Conservation (phyloP, 1,284 basidiomycete genomes). For the Boletus albobrunnescens region DNA sequence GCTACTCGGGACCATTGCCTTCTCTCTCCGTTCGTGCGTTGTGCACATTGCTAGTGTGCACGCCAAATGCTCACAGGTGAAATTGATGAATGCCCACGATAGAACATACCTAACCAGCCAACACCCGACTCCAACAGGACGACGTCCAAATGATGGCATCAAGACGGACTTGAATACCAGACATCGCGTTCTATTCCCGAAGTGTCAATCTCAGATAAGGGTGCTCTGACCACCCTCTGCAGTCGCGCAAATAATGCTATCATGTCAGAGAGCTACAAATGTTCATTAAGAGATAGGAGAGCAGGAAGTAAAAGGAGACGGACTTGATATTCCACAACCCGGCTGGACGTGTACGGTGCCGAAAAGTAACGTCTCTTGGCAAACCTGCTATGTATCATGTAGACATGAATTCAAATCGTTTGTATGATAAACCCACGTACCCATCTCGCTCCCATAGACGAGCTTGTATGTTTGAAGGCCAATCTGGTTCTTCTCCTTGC, state of each 20-base stretch:
- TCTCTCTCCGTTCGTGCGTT: neutral
- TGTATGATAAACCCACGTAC: constrained; percentile 4
- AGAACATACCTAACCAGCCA: too few relatives aligned
- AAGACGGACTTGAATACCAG: neutral
- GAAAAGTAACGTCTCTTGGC: constrained; percentile 57
- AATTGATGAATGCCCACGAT: neutral
- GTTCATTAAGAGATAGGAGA: neutral
- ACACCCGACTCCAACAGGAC: neutral
- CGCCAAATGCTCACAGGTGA: too few relatives aligned
- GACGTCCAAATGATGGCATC: neutral
- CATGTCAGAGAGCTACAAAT: constrained; percentile 35
- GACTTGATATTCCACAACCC: constrained; percentile 61
- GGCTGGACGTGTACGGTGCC: constrained; percentile 66
- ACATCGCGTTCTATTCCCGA: constrained; percentile 8
- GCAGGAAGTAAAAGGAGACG: constrained; percentile 8
- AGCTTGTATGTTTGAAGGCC: constrained; percentile 30
- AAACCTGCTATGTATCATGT: neutral
- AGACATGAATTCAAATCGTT: neutral
- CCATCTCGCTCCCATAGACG: constrained; percentile 10
- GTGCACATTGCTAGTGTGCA: neutral
- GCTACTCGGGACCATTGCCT: too few relatives aligned
- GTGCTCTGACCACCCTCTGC: constrained; percentile 20
- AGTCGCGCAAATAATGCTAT: constrained; percentile 36
- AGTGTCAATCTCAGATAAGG: constrained; percentile 10
- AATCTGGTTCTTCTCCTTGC: constrained; percentile 6